These are phyloP conservation scores for Penicillium italicum DNA, from an alignment of 2,329 filamentous ascomycete species.

Conservation along the genomic window DNA sequence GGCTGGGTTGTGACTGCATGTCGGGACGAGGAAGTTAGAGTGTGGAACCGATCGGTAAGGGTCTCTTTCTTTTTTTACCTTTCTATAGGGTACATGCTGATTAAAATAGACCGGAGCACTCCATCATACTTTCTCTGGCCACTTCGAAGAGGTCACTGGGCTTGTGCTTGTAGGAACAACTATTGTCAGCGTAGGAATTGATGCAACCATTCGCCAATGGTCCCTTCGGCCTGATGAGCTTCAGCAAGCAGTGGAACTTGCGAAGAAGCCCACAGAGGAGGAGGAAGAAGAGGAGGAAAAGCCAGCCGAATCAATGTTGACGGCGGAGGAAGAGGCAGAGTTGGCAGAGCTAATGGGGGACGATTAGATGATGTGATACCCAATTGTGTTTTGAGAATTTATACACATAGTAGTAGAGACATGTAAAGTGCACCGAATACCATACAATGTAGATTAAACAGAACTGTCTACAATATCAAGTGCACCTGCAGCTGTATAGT, in stretches of 20 bases:
- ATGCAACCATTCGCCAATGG: slow-evolving; percentile 85
- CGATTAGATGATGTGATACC: slow-evolving; percentile 35
- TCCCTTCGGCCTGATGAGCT: slow-evolving; percentile 62
- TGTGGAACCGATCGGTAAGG: slow-evolving; percentile 69
- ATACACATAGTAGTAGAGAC: not conserved
- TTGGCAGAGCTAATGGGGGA: slow-evolving; percentile 87
- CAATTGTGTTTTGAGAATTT: slow-evolving; percentile 6
- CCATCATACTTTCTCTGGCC: slow-evolving; percentile 71
- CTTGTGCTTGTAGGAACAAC: slow-evolving; percentile 59
- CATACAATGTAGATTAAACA: not conserved
- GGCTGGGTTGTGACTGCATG: slow-evolving; percentile 84
- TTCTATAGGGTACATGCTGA: slow-evolving; percentile 27
- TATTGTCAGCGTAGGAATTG: slow-evolving; percentile 81
- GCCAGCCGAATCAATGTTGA: slow-evolving; percentile 57
- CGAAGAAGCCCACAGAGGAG: slow-evolving; percentile 42
- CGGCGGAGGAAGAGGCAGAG: slow-evolving; percentile 87
- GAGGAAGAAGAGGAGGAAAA: slow-evolving; percentile 46
- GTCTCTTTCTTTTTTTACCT: not conserved
- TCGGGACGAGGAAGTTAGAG: slow-evolving; percentile 82
- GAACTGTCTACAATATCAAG: not conserved
- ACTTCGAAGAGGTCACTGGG: slow-evolving; percentile 90
- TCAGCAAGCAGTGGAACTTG: slow-evolving; percentile 54
- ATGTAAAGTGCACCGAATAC: not conserved
- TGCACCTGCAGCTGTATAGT: not conserved
- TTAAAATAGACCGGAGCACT: slow-evolving; percentile 61